Evolutionary conservation across 2,329 filamentous ascomycete species (phyloP).

Genomic region (Pseudocercospora ulei): DNA sequence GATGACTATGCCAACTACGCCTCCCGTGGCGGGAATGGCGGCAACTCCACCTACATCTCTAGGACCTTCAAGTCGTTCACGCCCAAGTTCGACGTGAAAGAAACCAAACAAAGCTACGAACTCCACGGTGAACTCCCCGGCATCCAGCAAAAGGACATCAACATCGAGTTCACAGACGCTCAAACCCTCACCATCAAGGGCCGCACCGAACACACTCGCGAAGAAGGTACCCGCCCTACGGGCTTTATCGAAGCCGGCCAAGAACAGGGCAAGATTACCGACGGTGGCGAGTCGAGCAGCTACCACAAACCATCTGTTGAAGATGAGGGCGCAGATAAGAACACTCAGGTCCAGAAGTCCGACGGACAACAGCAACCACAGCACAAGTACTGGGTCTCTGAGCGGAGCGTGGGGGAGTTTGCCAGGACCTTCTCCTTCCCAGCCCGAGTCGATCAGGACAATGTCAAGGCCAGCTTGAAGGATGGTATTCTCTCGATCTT

Average conservation of each 20-base stretch:
- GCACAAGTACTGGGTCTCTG: conserved; percentile 58
- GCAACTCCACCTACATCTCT: conserved; percentile 11
- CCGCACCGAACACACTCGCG: conserved; percentile 55
- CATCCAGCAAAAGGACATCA: conserved; percentile 61
- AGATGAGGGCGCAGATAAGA: conserved; percentile 42
- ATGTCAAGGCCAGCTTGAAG: conserved; percentile 52
- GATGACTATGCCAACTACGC: conserved; percentile 40
- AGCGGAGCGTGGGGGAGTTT: conserved; percentile 52
- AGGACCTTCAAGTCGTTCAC: conserved; percentile 50
- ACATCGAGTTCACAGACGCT: conserved; percentile 68
- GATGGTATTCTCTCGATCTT: conserved; percentile 50
- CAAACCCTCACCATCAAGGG: conserved; percentile 65
- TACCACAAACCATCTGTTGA: conserved; percentile 56
- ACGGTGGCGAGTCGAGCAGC: conserved; percentile 28
- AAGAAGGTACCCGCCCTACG: conserved; percentile 46
- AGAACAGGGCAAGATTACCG: conserved; percentile 29
- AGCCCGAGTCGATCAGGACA: conserved; percentile 49
- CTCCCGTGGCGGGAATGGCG: conserved; percentile 21
- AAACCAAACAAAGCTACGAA: conserved; percentile 59
- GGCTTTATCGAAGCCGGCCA: conserved; percentile 36
- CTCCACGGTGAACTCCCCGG: conserved; percentile 73
- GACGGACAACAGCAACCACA: conserved; percentile 29
- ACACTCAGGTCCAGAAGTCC: conserved; percentile 20
- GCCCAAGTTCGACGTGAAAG: conserved; percentile 69
- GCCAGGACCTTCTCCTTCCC: conserved; percentile 52